Base-by-base conservation (phyloP, 2,329 filamentous ascomycete species). In the Curvularia lunata region DNA sequence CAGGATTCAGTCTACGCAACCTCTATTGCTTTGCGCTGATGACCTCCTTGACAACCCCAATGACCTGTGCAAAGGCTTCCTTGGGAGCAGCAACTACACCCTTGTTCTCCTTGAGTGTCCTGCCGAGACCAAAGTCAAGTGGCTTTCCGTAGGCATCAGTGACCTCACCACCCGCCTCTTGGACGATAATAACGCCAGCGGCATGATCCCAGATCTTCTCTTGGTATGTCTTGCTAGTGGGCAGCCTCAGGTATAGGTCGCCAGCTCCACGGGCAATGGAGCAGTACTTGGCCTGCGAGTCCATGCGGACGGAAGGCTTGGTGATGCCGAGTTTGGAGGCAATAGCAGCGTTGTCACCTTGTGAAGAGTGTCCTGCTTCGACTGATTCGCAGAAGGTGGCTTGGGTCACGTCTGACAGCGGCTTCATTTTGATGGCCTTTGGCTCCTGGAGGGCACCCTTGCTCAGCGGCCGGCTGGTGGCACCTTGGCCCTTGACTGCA, bases 121-220 rank as follows among this genome's bases (percentile, higher is more conserved):
- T 84, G 48, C 95, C 95, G 54, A 88, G 85, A 70, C 87, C 86
- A 77, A 99, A 99, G 77, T 99, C 90, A 57, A 99, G 83, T 59
- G 87, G 84, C 74, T 91, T 91, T 69, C 96, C 95, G 61, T 89
- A 84, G 40, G 92, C 89, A 78, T 99, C 96, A 1, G 92, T 96
- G 52, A 99, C 94, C 71, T 90, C 83, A 48, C 95, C 96, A 50
- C 95, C 95, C 2, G 95, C 92, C 80, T 99, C 96, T 56, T 93
- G 85, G 40, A 98, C 95, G 66, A 99, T 93, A 58, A 99, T 80
- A 71, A 97, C 93, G 40, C 95, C 95, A 12, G 94, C 95, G 18
- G 95, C 95, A 77, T 99, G 95, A 75, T 99, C 95, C 95, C 95
- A 99, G 67, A 99, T 99, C 86, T 99, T 99, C 84, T 99, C 95